Conservation (phyloP, 2,329 filamentous ascomycete genomes). For the Cryphonectria parasitica region DNA sequence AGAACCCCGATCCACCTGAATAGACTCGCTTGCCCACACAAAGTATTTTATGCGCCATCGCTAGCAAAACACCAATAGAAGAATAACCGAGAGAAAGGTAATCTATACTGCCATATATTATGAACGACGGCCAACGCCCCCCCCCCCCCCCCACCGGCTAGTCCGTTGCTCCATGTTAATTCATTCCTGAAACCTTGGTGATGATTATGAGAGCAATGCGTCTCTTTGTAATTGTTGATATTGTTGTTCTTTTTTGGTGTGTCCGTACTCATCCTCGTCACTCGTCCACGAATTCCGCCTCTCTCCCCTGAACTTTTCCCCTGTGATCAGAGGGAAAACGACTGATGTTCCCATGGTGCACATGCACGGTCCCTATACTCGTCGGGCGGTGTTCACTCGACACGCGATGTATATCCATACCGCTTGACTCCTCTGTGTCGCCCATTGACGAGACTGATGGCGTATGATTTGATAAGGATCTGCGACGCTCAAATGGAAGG, state of each 20-base stretch:
- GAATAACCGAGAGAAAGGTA: slow-evolving; percentile 17
- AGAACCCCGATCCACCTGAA: not conserved
- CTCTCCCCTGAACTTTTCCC: slow-evolving; percentile 54
- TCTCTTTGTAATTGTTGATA: not conserved
- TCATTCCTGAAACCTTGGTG: not conserved
- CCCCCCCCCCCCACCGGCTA: not conserved
- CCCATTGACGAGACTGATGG: slow-evolving; percentile 56
- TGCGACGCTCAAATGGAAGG: slow-evolving; percentile 62
- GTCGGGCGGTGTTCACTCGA: slow-evolving; percentile 52
- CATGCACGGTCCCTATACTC: slow-evolving; percentile 61
- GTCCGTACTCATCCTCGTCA: slow-evolving; percentile 5
- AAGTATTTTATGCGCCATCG: slow-evolving; percentile 27
- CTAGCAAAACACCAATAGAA: slow-evolving; percentile 24
- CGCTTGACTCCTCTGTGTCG: slow-evolving; percentile 47
- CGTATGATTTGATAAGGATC: slow-evolving; percentile 53
- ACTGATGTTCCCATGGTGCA: slow-evolving; percentile 61
- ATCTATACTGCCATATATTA: slow-evolving; percentile 26
- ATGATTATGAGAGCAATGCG: not conserved
- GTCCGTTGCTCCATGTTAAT: slow-evolving; percentile 1
- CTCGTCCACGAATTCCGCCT: slow-evolving; percentile 59
- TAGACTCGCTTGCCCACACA: slow-evolving; percentile 5
- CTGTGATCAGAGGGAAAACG: slow-evolving; percentile 54
- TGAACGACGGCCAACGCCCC: slow-evolving; percentile 3
- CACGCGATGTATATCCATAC: slow-evolving; percentile 34
- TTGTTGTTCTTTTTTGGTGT: not conserved